phyloP scores from a whole-genome alignment of 768 basidiomycete genomes.

The Boletus subparvulus region DNA sequence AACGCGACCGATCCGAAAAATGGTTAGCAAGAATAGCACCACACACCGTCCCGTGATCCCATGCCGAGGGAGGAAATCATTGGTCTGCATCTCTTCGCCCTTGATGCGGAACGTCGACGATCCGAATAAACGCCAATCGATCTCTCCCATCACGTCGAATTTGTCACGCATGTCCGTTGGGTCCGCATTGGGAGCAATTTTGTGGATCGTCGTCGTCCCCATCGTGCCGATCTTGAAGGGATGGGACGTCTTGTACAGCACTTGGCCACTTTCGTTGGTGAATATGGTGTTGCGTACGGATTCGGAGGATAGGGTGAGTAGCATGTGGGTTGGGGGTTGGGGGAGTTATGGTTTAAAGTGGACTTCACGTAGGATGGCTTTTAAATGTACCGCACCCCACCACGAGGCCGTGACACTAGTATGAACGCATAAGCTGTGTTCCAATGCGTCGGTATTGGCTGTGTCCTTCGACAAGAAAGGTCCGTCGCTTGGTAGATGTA shows the following conservation, averaged over 20 bases:
- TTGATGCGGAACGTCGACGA: conserved; percentile 31
- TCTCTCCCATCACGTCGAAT: conserved; percentile 33
- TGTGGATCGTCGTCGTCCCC: conserved; percentile 23
- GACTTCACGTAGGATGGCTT: too few species aligned
- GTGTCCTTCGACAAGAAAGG: not conserved
- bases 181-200: conserved; percentile 16
- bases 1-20: not conserved
- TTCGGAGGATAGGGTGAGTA: conserved; percentile 21
- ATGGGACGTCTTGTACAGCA: conserved; percentile 26
- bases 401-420: not conserved
- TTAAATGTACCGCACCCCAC: not conserved
- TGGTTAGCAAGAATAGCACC: not conserved
- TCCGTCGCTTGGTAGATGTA: not conserved
- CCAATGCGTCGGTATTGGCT: not conserved
- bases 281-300: conserved; percentile 18
- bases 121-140: conserved; percentile 30
- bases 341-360: not conserved
- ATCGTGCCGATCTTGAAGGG: not conserved
- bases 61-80: conserved; percentile 19
- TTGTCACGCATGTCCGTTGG: conserved; percentile 24
- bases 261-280: conserved; percentile 24
- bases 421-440: not conserved
- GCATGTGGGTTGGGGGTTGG: conserved; percentile 7
- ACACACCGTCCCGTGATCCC: conserved; percentile 20
- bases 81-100: conserved; percentile 26